A percentile compares a stretch with the other conserved stretches of the same genome.
phyloP scores from a whole-genome alignment of 768 basidiomycete genomes.

The Podaxis sp. region DNA sequence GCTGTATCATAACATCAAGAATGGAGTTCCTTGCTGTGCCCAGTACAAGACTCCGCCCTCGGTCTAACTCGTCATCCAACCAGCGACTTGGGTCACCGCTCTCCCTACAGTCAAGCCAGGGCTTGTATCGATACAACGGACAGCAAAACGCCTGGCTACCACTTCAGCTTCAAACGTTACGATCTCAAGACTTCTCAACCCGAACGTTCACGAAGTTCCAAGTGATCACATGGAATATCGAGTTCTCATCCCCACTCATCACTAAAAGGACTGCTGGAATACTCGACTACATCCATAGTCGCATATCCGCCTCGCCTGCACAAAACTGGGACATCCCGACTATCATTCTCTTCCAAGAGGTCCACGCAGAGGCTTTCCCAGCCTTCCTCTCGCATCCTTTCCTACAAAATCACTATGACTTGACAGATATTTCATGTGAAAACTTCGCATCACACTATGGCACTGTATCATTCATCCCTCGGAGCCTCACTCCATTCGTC shows the following conservation, averaged over 20 bases:
- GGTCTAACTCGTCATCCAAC: not conserved
- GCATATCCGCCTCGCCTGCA: not conserved
- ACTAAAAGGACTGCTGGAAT: constrained; percentile 9
- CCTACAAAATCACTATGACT: constrained; percentile 8
- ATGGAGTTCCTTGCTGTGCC: not conserved
- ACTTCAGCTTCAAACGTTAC: not conserved
- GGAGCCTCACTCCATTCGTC: not conserved
- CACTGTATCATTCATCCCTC: constrained; percentile 4
- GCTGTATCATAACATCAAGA: not conserved
- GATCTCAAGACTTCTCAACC: not conserved
- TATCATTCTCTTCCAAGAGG: constrained; percentile 14
- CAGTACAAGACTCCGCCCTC: not conserved
- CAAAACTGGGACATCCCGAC: not conserved
- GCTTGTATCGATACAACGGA: not conserved
- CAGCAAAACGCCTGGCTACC: not conserved
- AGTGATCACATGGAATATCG: constrained; percentile 13
- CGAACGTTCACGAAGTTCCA: not conserved
- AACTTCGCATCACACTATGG: constrained; percentile 7
- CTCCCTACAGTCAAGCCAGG: not conserved
- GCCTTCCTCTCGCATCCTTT: constrained; percentile 9
- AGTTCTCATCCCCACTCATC: constrained; percentile 3
- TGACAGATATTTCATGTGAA: not conserved
- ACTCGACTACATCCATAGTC: constrained; percentile 1
- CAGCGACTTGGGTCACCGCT: not conserved
- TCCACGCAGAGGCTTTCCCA: not conserved